Conservation (phyloP, 495 filamentous ascomycete species). For the Rhizodiscina lignyota region DNA sequence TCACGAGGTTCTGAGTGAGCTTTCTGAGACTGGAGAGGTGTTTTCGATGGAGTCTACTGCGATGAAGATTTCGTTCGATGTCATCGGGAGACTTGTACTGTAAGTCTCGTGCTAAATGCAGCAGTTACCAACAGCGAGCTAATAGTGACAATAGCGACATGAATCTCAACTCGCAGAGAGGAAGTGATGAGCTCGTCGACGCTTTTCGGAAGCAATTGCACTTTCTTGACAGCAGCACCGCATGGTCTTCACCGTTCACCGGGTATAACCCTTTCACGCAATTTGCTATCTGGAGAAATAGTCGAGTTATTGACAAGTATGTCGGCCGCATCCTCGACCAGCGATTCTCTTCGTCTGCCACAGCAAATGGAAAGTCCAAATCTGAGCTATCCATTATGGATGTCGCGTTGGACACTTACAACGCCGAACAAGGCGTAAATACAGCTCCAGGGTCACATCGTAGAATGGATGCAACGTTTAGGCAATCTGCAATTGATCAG, state of each 20-base stretch:
- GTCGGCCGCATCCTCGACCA: constrained; percentile 19
- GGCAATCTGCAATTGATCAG: constrained; percentile 13
- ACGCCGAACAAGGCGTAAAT: too few relatives aligned
- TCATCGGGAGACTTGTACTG: background rate
- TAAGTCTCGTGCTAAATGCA: background rate
- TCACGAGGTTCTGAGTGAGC: background rate
- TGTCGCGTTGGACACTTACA: too few relatives aligned
- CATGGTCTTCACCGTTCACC: constrained; percentile 8
- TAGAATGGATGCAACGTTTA: constrained; percentile 13
- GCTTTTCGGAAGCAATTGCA: constrained; percentile 19
- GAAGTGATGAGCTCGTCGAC: constrained; percentile 19
- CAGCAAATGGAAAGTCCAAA: too few relatives aligned
- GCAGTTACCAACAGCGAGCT: too few relatives aligned
- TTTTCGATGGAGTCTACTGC: background rate
- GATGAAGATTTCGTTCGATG: background rate
- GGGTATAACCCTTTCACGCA: constrained; percentile 11
- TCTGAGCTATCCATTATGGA: too few relatives aligned
- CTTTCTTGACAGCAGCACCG: constrained; percentile 9
- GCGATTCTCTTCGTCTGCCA: too few relatives aligned
- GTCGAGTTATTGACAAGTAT: constrained; percentile 18
- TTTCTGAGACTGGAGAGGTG: background rate
- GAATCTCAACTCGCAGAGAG: too few relatives aligned
- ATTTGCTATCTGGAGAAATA: constrained; percentile 17
- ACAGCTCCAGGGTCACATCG: too few relatives aligned
- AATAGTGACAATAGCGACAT: too few relatives aligned